phyloP scores from a whole-genome alignment of 2,329 filamentous ascomycete genomes.

The Nectriaceae sp. region DNA sequence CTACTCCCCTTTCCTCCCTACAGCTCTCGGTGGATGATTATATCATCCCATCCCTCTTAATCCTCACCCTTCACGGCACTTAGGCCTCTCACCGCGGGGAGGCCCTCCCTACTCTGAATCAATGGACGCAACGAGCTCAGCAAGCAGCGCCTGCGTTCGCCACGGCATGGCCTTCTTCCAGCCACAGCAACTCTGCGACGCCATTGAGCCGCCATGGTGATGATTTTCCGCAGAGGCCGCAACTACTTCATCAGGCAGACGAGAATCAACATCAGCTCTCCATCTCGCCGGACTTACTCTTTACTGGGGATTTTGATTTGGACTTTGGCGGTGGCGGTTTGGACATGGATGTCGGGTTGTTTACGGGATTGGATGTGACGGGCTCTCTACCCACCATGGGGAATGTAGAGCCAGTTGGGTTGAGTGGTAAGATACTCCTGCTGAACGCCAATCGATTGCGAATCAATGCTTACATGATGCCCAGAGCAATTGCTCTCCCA shows the following conservation, averaged over 20 bases:
- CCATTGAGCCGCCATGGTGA: conserved; percentile 13
- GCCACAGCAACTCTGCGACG: conserved; percentile 16
- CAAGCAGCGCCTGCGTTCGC: conserved; percentile 12
- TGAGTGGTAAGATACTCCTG: conserved; percentile 4
- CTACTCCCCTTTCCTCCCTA: conserved; percentile 1
- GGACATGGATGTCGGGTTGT: conserved; percentile 7
- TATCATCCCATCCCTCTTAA: not conserved
- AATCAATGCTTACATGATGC: not conserved
- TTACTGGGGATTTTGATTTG: conserved; percentile 6
- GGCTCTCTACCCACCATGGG: conserved; percentile 8
- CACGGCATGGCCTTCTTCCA: conserved; percentile 21
- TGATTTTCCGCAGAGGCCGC: not conserved
- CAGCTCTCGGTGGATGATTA: not conserved
- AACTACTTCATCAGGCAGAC: conserved; percentile 9
- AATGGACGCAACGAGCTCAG: conserved; percentile 21
- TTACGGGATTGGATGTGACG: conserved; percentile 12
- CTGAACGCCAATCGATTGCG: too few species aligned
- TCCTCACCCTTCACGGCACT: conserved; percentile 21
- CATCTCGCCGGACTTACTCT: conserved; percentile 6
- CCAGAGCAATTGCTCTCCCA: not conserved
- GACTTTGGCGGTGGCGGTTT: conserved; percentile 7
- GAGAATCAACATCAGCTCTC: not conserved
- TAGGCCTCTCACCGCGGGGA: conserved; percentile 29
- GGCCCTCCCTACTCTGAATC: conserved; percentile 31
- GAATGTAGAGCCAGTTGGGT: conserved; percentile 11